Percentiles rank a stretch among this genome's conserved stretches.
Evolutionary conservation across 2,329 filamentous ascomycete species (phyloP).

Genomic region (Colletotrichum neosansevieriae): DNA sequence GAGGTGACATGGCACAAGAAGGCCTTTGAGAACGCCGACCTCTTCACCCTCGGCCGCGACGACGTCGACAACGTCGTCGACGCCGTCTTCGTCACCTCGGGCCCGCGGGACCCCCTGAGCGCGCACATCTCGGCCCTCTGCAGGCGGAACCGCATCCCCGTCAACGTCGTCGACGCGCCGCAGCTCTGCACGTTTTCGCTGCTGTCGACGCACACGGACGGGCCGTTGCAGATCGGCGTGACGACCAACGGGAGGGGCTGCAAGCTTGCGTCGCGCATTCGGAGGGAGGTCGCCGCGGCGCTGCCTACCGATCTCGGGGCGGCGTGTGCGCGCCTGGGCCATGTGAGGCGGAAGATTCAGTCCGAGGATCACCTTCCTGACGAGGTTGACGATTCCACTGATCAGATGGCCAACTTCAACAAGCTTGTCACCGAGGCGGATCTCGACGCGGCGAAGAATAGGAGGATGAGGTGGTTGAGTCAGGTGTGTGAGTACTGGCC

Average conservation of each 20-base stretch:
- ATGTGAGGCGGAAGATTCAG: conserved; percentile 77
- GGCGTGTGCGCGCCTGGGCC: conserved; percentile 83
- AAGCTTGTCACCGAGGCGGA: conserved; percentile 81
- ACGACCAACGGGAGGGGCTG: conserved; percentile 96
- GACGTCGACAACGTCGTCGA: conserved; percentile 86
- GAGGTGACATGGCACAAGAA: conserved; percentile 75
- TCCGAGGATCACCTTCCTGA: conserved; percentile 72
- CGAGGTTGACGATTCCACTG: conserved; percentile 71
- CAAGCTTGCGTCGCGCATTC: conserved; percentile 90
- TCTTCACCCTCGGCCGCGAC: conserved; percentile 81
- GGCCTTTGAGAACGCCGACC: conserved; percentile 76
- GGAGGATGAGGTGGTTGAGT: conserved; percentile 90
- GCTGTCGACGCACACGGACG: conserved; percentile 88
- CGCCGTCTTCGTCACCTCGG: conserved; percentile 86
- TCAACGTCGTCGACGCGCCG: conserved; percentile 92
- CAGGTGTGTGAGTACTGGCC: conserved; percentile 99
- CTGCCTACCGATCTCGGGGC: conserved; percentile 81
- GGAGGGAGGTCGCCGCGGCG: conserved; percentile 85
- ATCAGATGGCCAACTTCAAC: conserved; percentile 88
- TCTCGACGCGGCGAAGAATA: conserved; percentile 77
- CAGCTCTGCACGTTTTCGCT: conserved; percentile 90
- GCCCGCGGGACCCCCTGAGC: conserved; percentile 60
- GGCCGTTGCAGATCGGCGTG: conserved; percentile 92
- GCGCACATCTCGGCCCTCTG: conserved; percentile 80
- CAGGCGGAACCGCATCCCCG: conserved; percentile 82